phyloP scores from a whole-genome alignment of 257 asterid species.

The Primulina eburnea region DNA sequence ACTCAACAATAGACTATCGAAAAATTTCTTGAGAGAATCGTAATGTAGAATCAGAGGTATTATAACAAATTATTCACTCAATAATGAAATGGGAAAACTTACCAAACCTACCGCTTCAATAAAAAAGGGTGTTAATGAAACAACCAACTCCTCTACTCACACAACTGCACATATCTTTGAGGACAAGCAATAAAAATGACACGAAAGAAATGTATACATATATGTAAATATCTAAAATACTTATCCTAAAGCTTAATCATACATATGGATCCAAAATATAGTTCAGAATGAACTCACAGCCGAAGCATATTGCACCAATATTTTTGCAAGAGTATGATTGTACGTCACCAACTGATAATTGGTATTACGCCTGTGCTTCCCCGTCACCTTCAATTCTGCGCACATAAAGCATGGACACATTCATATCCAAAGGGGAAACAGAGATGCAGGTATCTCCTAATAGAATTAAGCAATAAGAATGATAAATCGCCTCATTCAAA shows the following conservation, averaged over 20 bases:
- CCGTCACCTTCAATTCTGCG: slow-evolving; percentile 56
- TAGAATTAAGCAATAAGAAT: background rate
- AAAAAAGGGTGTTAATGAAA: background rate
- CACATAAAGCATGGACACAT: background rate
- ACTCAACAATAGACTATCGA: slow-evolving; percentile 10
- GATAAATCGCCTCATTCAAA: background rate
- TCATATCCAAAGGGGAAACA: background rate
- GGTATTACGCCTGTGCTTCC: slow-evolving; percentile 40
- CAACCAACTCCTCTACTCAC: background rate
- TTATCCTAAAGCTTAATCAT: slow-evolving; percentile 8
- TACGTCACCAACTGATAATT: slow-evolving; percentile 39
- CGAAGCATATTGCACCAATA: slow-evolving; percentile 87
- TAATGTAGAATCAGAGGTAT: background rate
- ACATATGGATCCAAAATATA: slow-evolving; percentile 18
- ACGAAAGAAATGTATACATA: background rate
- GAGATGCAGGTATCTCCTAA: background rate
- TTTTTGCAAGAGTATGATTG: slow-evolving; percentile 78
- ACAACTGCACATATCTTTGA: background rate
- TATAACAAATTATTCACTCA: slow-evolving; percentile 17
- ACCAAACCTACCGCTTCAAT: background rate
- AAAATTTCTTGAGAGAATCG: background rate
- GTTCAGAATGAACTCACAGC: slow-evolving; percentile 61
- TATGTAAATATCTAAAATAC: background rate
- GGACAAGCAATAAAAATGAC: background rate
- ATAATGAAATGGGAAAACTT: slow-evolving; percentile 1